Evolutionary conservation across 1,284 basidiomycete species (phyloP).

Genomic region (Cutaneotrichosporon sp.): DNA sequence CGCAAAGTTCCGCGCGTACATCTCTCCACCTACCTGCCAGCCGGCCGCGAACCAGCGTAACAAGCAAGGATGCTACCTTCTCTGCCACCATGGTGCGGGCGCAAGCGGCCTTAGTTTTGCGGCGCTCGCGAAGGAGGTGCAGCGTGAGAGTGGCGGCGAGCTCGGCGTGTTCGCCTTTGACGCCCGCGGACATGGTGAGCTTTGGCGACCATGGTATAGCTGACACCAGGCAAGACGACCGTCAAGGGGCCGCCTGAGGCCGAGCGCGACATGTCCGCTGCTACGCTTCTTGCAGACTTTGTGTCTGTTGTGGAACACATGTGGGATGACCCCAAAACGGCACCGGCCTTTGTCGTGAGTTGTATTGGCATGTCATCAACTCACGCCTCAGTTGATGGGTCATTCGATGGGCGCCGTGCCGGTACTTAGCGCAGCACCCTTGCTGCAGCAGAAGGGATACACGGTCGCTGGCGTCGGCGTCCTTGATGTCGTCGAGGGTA

Average conservation of each 20-base stretch:
- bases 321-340: constrained; percentile 59
- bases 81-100: constrained; percentile 93
- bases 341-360: constrained; percentile 70
- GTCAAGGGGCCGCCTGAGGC: constrained; percentile 44
- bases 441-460: constrained; percentile 63
- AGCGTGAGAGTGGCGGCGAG: constrained; percentile 59
- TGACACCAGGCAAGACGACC: constrained; percentile 56
- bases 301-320: constrained; percentile 61
- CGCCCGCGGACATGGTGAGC: constrained; percentile 79
- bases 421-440: constrained; percentile 63
- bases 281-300: constrained; percentile 66
- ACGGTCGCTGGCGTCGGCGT: constrained; percentile 76
- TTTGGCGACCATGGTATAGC: not conserved
- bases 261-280: constrained; percentile 64
- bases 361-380: constrained; percentile 12
- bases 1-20: constrained; percentile 69
- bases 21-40: constrained; percentile 52
- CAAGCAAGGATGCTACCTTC: constrained; percentile 61
- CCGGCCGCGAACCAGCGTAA: constrained; percentile 8
- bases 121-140: constrained; percentile 72
- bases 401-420: constrained; percentile 92
- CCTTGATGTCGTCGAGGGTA: constrained; percentile 93
- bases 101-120: constrained; percentile 86
- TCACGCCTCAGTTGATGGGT: constrained; percentile 62
- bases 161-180: constrained; percentile 81